These are phyloP conservation scores for Flagelloscypha sp. DNA, from an alignment of 768 basidiomycete genomes.

Conservation along the genomic window DNA sequence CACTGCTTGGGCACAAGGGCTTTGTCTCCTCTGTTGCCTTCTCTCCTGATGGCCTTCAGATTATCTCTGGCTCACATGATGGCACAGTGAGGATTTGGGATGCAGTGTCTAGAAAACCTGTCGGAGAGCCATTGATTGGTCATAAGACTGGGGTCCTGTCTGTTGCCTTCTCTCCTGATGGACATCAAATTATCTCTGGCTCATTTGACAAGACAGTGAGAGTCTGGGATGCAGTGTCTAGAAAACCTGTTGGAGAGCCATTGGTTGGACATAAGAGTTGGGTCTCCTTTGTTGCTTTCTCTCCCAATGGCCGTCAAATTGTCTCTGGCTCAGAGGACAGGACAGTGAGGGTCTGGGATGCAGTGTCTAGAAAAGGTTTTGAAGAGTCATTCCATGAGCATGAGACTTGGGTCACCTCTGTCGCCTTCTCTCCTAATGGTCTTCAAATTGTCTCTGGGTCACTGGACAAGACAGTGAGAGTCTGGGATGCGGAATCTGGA, in stretches of 20 bases:
- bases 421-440: slow-evolving; percentile 13
- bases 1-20: not conserved
- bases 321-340: slow-evolving; percentile 8
- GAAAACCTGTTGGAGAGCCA: not conserved
- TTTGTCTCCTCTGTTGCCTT: slow-evolving; percentile 22
- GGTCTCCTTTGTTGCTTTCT: slow-evolving; percentile 7
- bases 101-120: slow-evolving; percentile 6
- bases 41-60: slow-evolving; percentile 32
- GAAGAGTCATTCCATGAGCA: slow-evolving; percentile 6
- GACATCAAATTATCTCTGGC: slow-evolving; percentile 6
- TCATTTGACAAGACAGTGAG: slow-evolving; percentile 6
- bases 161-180: slow-evolving; percentile 9
- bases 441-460: slow-evolving; percentile 14
- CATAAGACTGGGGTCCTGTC: slow-evolving; percentile 1
- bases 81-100: slow-evolving; percentile 9
- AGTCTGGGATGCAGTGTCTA: slow-evolving; percentile 7
- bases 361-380: slow-evolving; percentile 2
- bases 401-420: slow-evolving; percentile 6
- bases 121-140: slow-evolving; percentile 1
- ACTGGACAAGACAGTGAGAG: slow-evolving; percentile 8
- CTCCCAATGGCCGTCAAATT: slow-evolving; percentile 7
- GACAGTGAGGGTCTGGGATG: slow-evolving; percentile 9
- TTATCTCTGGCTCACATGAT: slow-evolving; percentile 16
- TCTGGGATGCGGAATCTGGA: slow-evolving; percentile 10
- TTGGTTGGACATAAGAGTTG: not conserved